phyloP scores from a whole-genome alignment of 1,139 yeast genomes.

The Casaregolazyma lundiana region DNA sequence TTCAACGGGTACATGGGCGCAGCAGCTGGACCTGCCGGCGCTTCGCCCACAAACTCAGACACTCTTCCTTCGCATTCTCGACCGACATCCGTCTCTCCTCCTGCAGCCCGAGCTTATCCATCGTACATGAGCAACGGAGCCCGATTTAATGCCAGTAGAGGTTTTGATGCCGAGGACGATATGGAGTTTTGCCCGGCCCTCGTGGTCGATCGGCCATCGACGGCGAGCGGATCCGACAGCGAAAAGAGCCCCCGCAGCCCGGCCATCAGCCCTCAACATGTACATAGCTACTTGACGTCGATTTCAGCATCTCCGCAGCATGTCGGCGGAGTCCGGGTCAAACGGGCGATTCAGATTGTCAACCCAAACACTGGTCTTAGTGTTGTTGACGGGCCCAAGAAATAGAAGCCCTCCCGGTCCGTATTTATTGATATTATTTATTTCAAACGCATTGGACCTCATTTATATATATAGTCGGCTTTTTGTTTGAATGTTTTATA shows the following conservation, averaged over 20 bases:
- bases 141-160: conserved; percentile 58
- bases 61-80: conserved; percentile 4
- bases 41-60: background rate
- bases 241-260: conserved; percentile 10
- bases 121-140: conserved; percentile 20
- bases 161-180: conserved; percentile 68
- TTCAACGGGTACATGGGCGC: conserved; percentile 4
- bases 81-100: conserved; percentile 32
- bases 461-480: background rate
- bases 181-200: conserved; percentile 52
- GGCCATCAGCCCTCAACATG: conserved; percentile 11
- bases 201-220: conserved; percentile 10
- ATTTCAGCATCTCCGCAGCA: conserved; percentile 16
- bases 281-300: conserved; percentile 13
- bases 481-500: background rate
- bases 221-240: conserved; percentile 14
- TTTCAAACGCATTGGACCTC: background rate
- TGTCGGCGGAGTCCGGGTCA: conserved; percentile 21
- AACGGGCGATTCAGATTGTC: conserved; percentile 61
- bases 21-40: conserved; percentile 17
- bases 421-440: background rate
- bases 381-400: conserved; percentile 20
- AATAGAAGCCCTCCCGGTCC: background rate
- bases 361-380: conserved; percentile 74
- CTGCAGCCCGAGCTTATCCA: conserved; percentile 25